These are phyloP conservation scores for Quercus parvula DNA, from an alignment of 306 rosid species.

Conservation along the genomic window DNA sequence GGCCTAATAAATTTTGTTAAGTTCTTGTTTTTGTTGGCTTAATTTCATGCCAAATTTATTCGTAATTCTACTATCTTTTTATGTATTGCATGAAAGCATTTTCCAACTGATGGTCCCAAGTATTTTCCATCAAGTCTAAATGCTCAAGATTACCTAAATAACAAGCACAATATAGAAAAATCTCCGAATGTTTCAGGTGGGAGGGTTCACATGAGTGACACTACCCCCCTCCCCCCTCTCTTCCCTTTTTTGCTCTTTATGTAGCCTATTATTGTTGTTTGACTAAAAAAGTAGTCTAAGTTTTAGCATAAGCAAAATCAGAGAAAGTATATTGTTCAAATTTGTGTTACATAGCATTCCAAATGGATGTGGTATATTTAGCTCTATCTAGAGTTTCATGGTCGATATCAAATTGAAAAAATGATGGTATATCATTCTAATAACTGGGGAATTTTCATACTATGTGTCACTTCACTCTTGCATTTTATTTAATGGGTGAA, in stretches of 20 bases:
- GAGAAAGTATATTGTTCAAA: neutral
- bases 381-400: neutral
- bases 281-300: neutral
- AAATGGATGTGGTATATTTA: neutral
- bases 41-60: too few relatives aligned
- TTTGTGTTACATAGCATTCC: neutral
- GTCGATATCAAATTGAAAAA: neutral
- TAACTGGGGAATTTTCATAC: too few relatives aligned
- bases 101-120: slow-evolving; percentile 43
- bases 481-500: neutral
- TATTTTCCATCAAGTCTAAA: slow-evolving; percentile 74
- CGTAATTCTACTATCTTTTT: too few relatives aligned
- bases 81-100: slow-evolving; percentile 22
- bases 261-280: too few relatives aligned
- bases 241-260: too few relatives aligned
- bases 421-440: neutral
- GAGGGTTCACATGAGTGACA: neutral
- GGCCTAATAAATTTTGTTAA: too few relatives aligned
- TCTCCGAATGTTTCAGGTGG: neutral
- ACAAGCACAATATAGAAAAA: slow-evolving; percentile 3
- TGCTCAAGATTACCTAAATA: slow-evolving; percentile 60
- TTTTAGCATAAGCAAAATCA: neutral
- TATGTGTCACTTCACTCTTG: neutral
- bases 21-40: too few relatives aligned
- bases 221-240: too few relatives aligned